A percentile compares a stretch with the other conserved stretches of the same genome.
Evolutionary conservation across 441 rosid species (phyloP).

Genomic region (Aquilaria agallochum): DNA sequence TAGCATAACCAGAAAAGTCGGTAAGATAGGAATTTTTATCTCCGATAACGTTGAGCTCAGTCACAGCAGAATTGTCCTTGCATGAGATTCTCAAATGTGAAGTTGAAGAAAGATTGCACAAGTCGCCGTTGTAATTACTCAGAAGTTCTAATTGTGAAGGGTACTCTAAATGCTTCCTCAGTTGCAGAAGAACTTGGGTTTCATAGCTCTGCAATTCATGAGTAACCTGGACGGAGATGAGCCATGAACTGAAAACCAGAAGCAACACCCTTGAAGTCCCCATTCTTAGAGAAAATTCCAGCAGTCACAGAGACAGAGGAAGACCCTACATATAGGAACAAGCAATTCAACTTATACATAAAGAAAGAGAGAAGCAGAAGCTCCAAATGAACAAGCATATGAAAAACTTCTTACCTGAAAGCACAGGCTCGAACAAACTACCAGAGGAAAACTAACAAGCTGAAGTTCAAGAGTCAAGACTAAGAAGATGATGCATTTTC

Average conservation of each 20-base stretch:
- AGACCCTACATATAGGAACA: not conserved
- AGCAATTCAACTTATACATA: constrained; percentile 6
- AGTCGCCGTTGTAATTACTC: constrained; percentile 63
- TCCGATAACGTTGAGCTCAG: constrained; percentile 82
- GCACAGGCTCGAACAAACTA: not conserved
- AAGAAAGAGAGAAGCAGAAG: constrained; percentile 12
- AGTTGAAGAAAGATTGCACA: constrained; percentile 60
- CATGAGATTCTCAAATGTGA: constrained; percentile 57
- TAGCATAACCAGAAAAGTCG: constrained; percentile 53
- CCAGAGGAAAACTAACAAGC: constrained; percentile 4
- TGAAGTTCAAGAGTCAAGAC: constrained; percentile 15
- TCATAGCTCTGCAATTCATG: constrained; percentile 61
- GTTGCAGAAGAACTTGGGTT: constrained; percentile 58
- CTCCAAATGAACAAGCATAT: constrained; percentile 21
- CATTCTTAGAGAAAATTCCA: constrained; percentile 29
- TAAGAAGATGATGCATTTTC: constrained; percentile 8
- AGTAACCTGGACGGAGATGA: constrained; percentile 33
- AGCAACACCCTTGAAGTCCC: constrained; percentile 26
- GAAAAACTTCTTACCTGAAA: constrained; percentile 14
- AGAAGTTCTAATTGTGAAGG: constrained; percentile 60
- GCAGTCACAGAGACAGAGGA: constrained; percentile 5
- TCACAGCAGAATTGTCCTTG: constrained; percentile 43
- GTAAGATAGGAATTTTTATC: constrained; percentile 57
- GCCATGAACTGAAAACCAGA: constrained; percentile 41
- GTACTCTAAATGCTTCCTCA: constrained; percentile 81